phyloP scores from a whole-genome alignment of 176 grass and related monocot genomes.

The Pontederia crassipes region DNA sequence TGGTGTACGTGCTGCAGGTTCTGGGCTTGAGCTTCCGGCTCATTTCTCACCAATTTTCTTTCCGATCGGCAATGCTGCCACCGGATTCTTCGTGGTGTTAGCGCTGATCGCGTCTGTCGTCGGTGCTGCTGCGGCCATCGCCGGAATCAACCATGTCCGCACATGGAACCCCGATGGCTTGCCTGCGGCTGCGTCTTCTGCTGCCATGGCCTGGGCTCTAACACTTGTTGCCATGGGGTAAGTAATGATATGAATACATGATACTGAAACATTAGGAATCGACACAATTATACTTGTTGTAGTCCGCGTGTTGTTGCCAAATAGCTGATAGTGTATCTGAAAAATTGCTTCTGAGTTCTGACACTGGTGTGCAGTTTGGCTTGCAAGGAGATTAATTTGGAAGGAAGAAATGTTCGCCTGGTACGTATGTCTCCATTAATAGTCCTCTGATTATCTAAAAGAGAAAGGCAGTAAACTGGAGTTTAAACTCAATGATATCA shows the following conservation, averaged over 20 bases:
- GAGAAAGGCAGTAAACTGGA: too few relatives aligned
- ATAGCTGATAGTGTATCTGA: neutral
- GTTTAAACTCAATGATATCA: too few relatives aligned
- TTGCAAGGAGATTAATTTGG: slow-evolving; percentile 69
- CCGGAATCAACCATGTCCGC: slow-evolving; percentile 46
- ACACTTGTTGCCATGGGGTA: slow-evolving; percentile 93
- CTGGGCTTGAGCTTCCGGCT: slow-evolving; percentile 46
- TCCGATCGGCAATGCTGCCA: slow-evolving; percentile 82
- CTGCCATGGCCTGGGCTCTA: slow-evolving; percentile 66
- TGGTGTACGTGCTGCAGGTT: slow-evolving; percentile 8
- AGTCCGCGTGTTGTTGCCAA: neutral
- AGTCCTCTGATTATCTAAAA: too few relatives aligned
- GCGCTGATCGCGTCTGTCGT: slow-evolving; percentile 71
- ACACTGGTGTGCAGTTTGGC: slow-evolving; percentile 50
- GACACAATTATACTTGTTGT: too few relatives aligned
- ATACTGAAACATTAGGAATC: neutral
- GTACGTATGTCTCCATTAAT: slow-evolving; percentile 20
- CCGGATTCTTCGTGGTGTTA: slow-evolving; percentile 86
- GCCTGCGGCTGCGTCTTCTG: slow-evolving; percentile 65
- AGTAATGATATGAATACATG: neutral
- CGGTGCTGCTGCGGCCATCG: slow-evolving; percentile 58
- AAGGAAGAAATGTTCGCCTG: slow-evolving; percentile 71
- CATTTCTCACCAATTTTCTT: slow-evolving; percentile 89
- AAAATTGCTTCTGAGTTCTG: neutral
- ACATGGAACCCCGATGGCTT: slow-evolving; percentile 52